Conservation (phyloP, 2,329 filamentous ascomycete genomes). For the Stagonosporopsis vannaccii region DNA sequence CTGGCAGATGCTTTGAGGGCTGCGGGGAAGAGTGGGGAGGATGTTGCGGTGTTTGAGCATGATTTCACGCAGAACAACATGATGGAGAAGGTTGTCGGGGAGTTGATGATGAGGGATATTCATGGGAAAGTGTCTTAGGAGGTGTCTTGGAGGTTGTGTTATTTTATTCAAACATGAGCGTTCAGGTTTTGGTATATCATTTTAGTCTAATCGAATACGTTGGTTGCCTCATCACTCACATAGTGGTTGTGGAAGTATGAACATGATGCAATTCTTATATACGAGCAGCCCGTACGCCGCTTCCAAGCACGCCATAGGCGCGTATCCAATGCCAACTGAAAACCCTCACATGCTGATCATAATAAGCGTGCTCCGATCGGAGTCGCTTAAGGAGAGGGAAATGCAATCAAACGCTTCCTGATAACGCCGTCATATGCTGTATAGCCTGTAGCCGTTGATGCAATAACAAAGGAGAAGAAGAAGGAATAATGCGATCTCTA, state of each 20-base stretch:
- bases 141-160: no score
- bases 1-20: slow-evolving; percentile 28
- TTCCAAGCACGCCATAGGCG: slow-evolving; percentile 11
- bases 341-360: slow-evolving; percentile 5
- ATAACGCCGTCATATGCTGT: slow-evolving; percentile 20
- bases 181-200: not conserved
- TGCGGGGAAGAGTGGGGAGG: slow-evolving; percentile 20
- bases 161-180: not conserved
- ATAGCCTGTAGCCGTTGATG: slow-evolving; percentile 13
- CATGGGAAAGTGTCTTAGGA: not conserved
- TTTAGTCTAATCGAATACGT: not conserved
- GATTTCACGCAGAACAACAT: slow-evolving; percentile 34
- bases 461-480: slow-evolving; percentile 1
- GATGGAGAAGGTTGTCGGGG: slow-evolving; percentile 31
- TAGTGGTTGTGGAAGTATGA: not conserved
- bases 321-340: slow-evolving; percentile 4
- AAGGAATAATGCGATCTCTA: slow-evolving; percentile 13
- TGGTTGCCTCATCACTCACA: not conserved
- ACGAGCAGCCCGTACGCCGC: slow-evolving; percentile 2
- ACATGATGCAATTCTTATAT: slow-evolving; percentile 10
- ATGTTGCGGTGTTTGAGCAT: slow-evolving; percentile 29
- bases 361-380: slow-evolving; percentile 7
- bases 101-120: slow-evolving; percentile 16
- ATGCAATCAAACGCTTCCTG: slow-evolving; percentile 8
- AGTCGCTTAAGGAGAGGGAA: not conserved